Base-by-base conservation (phyloP, 2,329 filamentous ascomycete species). In the Didymella segeticola region DNA sequence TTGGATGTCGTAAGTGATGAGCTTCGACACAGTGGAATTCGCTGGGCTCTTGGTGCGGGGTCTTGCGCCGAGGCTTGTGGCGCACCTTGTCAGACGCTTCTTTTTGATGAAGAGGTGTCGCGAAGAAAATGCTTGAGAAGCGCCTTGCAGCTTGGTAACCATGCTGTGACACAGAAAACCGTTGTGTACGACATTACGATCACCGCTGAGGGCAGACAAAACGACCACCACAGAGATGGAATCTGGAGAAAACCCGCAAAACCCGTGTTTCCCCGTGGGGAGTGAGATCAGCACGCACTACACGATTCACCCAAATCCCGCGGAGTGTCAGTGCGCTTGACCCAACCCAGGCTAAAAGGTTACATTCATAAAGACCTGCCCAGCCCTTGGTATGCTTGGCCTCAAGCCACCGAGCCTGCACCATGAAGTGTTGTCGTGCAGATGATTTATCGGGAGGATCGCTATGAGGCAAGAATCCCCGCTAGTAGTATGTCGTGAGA, bases 371-470 rank as follows among this genome's bases (percentile, higher is more conserved):
- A 58, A 55, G 54, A 66, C 57, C 63, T 60, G 58, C 53, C 58
- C 59, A 50, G 58, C 34, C 34, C 69, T 72, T 69, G 69, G 69
- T 69, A 58, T 51, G 38, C 69, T 72, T 71, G 71, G 70, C 69
- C 51, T 38, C 50, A 61, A 60, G 60, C 63, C 57, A 59, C 38
- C 57, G 56, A 57, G 48, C 19, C 34, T 47, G 46, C 50, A 58
- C 53, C 33, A 62, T 48, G 59, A 49, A 54, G 51, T 48, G 41
- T 25, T 47, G 54, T 62, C 52, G 63, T 56, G 62, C 63, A 58
- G 46, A 57, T 66, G 56, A 48, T 57, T 61, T 53, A 46, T 45
- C 33, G 56, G 55, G 53, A 51, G 52, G 50, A 60, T 60, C 53
- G 55, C 42, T 53, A 30, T 49, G 53, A 58, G 57, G 56, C 33